Evolutionary conservation across 2,329 filamentous ascomycete species (phyloP), one percentile per base, ranked within the genome.

Genomic region (Acarospora socialis): DNA sequence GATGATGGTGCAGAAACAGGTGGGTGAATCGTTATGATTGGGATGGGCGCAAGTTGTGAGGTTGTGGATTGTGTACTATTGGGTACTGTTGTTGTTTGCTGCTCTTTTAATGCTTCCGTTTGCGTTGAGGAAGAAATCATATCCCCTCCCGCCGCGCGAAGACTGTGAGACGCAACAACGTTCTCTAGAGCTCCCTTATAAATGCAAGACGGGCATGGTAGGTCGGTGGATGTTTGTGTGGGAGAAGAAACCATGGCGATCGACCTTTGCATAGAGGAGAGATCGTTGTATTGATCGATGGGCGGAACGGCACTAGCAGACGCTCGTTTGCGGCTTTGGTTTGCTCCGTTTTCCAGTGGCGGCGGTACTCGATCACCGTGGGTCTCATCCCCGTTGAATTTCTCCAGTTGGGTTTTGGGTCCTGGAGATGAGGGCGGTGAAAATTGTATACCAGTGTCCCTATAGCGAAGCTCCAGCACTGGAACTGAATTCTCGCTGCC

Each of bases 1-100:
- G 83, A 84, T 4, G 76, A 65, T n/a, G 87, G 84, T 28, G 80
- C 72, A 34, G 83, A 92, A 3, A 68, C 73, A 0, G 90, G 87
- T 19, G 90, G 90, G 44, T 92, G 81, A 31, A 98, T 82, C 34
- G 82, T 80, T 49, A 98, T 98, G 46, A 77, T 81, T 1, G 87
- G 87, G 39, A 94, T 79, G 4, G 65, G 48, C 37, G 72, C 55
- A 42, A 61, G 57, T 35, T 30, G 39, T 45, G 7, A 32, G 15
- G 23, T 43, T 34, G 7, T 36, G 25, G 12, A 30, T 36, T 20
- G 39, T 37, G 20, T 40, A 36, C 3, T 34, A 40, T 5, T 33
- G 40, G 21, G 41, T 28, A 13, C 24, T 37, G 19, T 30, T n/a
- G 18, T 38, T 35, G 16, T 32, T 45, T 28, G 27, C 40, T 38